Percentiles rank a stretch among this genome's conserved stretches.
These are phyloP conservation scores for Neonectria neomacrospora DNA, from an alignment of 2,329 filamentous ascomycete genomes.

Conservation along the genomic window DNA sequence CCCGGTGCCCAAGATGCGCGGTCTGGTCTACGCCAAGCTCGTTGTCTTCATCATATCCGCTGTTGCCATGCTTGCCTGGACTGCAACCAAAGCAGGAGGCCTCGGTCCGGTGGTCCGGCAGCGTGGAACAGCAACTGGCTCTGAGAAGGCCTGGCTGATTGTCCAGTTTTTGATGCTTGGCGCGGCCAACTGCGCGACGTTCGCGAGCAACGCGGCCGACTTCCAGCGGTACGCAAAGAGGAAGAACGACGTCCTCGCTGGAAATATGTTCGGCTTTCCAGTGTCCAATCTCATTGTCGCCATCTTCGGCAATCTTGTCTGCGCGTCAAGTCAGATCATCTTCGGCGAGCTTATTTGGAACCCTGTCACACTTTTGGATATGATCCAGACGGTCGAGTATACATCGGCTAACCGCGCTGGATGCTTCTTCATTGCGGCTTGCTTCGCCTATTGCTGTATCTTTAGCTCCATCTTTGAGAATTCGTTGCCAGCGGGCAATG, in stretches of 20 bases:
- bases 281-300: constrained; percentile 14
- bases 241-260: constrained; percentile 14
- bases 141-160: constrained; percentile 11
- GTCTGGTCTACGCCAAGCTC: constrained; percentile 41
- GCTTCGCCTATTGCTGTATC: constrained; percentile 19
- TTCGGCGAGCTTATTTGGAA: constrained; percentile 20
- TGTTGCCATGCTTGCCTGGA: constrained; percentile 53
- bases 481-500: constrained; percentile 14
- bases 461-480: constrained; percentile 22
- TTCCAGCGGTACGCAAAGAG: constrained; percentile 19
- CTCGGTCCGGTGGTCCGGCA: constrained; percentile 2
- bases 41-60: constrained; percentile 51
- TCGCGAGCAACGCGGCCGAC: constrained; percentile 17
- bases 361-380: constrained; percentile 13
- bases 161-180: constrained; percentile 8
- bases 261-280: constrained; percentile 12
- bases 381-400: constrained; percentile 2
- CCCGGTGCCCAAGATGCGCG: constrained; percentile 41
- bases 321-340: constrained; percentile 12
- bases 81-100: constrained; percentile 22
- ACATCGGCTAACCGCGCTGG: constrained; percentile 11
- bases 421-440: constrained; percentile 21
- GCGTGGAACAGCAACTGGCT: constrained; percentile 6
- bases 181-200: constrained; percentile 15
- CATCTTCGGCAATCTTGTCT: constrained; percentile 13